Percentiles rank a stretch among this genome's conserved stretches.
These are phyloP conservation scores for Camillea tinctor DNA, from an alignment of 2,329 filamentous ascomycete species.

Conservation along the genomic window DNA sequence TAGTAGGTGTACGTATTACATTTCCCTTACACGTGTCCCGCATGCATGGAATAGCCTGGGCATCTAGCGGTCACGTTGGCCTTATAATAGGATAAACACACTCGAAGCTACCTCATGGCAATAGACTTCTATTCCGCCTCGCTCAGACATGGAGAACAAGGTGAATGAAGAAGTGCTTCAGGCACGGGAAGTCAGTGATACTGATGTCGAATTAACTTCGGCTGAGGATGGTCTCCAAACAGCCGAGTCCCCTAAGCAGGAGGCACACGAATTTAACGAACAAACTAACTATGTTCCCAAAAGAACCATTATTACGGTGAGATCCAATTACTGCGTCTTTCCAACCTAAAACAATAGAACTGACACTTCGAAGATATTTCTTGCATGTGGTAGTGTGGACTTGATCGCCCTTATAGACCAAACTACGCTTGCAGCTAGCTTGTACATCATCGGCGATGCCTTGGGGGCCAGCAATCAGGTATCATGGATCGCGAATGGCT, in stretches of 20 bases:
- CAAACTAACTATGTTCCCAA: conserved; percentile 56
- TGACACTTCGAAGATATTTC: conserved; percentile 46
- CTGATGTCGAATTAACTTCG: not conserved
- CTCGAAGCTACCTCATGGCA: not conserved
- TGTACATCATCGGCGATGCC: conserved; percentile 53
- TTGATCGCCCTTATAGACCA: conserved; percentile 57
- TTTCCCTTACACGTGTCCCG: not conserved
- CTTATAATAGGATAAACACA: not conserved
- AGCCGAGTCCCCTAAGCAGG: not conserved
- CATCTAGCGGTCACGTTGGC: too few relatives aligned
- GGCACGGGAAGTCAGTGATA: not conserved
- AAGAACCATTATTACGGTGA: conserved; percentile 50
- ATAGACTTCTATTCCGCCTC: not conserved
- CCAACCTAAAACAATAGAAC: not conserved
- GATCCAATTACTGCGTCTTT: conserved; percentile 6
- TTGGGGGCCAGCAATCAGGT: conserved; percentile 48
- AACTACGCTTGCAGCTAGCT: conserved; percentile 53
- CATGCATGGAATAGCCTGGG: not conserved
- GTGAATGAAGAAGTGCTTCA: not conserved
- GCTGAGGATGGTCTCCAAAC: conserved; percentile 1
- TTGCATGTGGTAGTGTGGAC: conserved; percentile 55
- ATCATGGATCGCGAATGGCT: conserved; percentile 55
- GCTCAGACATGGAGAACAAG: not conserved
- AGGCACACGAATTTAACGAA: conserved; percentile 46
- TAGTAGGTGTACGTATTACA: not conserved